Base-by-base conservation (phyloP, 2,329 filamentous ascomycete species). In the Scedosporium minutisporum region DNA sequence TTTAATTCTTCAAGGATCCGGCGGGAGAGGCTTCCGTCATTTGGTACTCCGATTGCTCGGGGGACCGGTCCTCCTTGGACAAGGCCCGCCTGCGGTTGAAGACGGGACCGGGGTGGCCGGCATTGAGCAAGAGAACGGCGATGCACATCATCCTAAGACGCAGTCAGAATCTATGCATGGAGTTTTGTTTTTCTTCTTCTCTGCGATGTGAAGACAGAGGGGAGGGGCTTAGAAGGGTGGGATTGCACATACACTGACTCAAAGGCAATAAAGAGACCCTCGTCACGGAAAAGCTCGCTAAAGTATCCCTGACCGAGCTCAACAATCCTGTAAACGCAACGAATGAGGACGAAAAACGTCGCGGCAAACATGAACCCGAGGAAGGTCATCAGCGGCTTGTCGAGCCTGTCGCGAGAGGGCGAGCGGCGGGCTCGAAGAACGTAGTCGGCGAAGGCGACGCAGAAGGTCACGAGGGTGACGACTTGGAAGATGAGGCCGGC, bases 241-340 rank as follows among this genome's bases (percentile, higher is more conserved):
- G 12, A 55, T 2, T 23, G 23, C 18, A 62, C 66, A 60, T 63
- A 67, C 66, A 60, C 58, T 12, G 74, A 75, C 69, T 80, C 78
- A 6, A 80, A 66, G 0, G 66, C 72, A 62, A 79, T 77, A 65
- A 80, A 80, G 5, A 74, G 67, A 0, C 67, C 65, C 67, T 80
- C 67, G 51, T 79, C 70, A 33, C 69, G 69, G 62, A 82, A 79
- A 66, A 84, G 69, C 25, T 73, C 68, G 1, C 81, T 81, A 12
- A 66, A 68, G 73, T 82, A 87, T 2, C 84, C 84, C 33, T 82
- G 75, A 55, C 77, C 78, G 63, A 87, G 69, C 73, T 87, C 85
- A 0, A 78, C 80, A 33, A 86, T 81, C 55, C 85, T 79, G 67
- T 84, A 87, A 29, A 81, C 77, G 58, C 80, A 84, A 25, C 85